Evolutionary conservation across 345 rosid species (phyloP).

Genomic region (Brassica napus): DNA sequence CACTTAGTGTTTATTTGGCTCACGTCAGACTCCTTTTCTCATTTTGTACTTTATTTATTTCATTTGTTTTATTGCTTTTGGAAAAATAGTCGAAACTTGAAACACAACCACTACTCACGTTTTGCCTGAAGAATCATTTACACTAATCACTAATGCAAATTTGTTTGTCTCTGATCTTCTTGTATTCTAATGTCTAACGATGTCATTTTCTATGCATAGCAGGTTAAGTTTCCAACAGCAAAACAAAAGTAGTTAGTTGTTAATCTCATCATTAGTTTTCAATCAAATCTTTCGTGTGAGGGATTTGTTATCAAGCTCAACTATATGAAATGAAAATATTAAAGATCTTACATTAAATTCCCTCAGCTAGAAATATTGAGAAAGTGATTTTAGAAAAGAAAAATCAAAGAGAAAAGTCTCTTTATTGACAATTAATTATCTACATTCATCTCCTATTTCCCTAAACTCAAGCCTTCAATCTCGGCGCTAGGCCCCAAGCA

Average conservation of each 20-base stretch:
- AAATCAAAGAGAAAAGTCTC: slow-evolving; percentile 14
- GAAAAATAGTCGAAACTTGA: slow-evolving; percentile 15
- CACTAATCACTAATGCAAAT: neutral
- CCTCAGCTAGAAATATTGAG: neutral
- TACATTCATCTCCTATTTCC: slow-evolving; percentile 32
- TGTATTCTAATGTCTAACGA: slow-evolving; percentile 16
- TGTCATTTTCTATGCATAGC: neutral
- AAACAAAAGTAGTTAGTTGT: slow-evolving; percentile 29
- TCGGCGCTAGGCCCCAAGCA: slow-evolving; percentile 29
- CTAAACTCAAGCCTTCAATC: slow-evolving; percentile 44
- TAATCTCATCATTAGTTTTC: slow-evolving; percentile 21
- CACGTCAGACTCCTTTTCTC: neutral
- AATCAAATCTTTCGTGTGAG: slow-evolving; percentile 27
- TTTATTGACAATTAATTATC: slow-evolving; percentile 35
- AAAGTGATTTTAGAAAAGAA: neutral
- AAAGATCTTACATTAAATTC: neutral
- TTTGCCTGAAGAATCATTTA: slow-evolving; percentile 8
- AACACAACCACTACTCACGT: slow-evolving; percentile 34
- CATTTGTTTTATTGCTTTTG: neutral
- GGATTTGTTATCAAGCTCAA: slow-evolving; percentile 24
- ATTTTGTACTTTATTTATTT: slow-evolving; percentile 1
- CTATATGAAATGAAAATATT: slow-evolving; percentile 20
- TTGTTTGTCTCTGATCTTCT: slow-evolving; percentile 12
- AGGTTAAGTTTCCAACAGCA: slow-evolving; percentile 5
- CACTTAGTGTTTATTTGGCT: slow-evolving; percentile 17